Base-by-base conservation (phyloP, 1,284 basidiomycete species). In the Ustilago shanxiensis region DNA sequence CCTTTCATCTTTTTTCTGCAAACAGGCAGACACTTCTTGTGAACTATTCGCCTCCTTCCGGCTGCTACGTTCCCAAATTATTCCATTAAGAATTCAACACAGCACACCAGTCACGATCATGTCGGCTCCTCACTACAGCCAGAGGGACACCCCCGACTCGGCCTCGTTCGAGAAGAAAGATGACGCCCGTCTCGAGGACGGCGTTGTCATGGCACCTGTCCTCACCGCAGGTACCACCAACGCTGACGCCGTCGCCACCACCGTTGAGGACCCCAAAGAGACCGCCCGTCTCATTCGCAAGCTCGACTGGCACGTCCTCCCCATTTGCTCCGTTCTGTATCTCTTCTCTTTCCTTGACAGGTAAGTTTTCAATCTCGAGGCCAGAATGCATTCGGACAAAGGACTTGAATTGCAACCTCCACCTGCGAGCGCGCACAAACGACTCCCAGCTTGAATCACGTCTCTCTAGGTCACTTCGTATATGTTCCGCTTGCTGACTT, bases 331-430 rank as follows among this genome's bases (percentile, higher is more conserved):
- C 20, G 66, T 93, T 67, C 86, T 93, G 69, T 93, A 93, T 86
- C 88, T 92, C 14, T 85, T 92, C 50, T 91, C 91, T 74, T 92
- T 92, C 85, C 86, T 92, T 77, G 93, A 94, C 86, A 89, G 51
- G 51, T 53, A n/a, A 20, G 51, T 53, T 18, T 53, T 28, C 37
- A 16, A 11, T 11, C 5, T 33, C 31, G 31, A 6, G 31, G 24
- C 24, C 24, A 7, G 9, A 22, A n/a, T n/a, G n/a, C n/a, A n/a
- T n/a, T n/a, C n/a, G n/a, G n/a, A n/a, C n/a, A n/a, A n/a, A n/a
- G n/a, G n/a, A n/a, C n/a, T n/a, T n/a, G n/a, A n/a, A n/a, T n/a
- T n/a, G n/a, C n/a, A n/a, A n/a, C n/a, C n/a, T n/a, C n/a, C n/a
- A n/a, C n/a, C n/a, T n/a, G n/a, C n/a, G n/a, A n/a, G n/a, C n/a